Evolutionary conservation across 1,139 yeast species (phyloP), one percentile per base, ranked within the genome.

Genomic region (Saccharomyces hybrid): DNA sequence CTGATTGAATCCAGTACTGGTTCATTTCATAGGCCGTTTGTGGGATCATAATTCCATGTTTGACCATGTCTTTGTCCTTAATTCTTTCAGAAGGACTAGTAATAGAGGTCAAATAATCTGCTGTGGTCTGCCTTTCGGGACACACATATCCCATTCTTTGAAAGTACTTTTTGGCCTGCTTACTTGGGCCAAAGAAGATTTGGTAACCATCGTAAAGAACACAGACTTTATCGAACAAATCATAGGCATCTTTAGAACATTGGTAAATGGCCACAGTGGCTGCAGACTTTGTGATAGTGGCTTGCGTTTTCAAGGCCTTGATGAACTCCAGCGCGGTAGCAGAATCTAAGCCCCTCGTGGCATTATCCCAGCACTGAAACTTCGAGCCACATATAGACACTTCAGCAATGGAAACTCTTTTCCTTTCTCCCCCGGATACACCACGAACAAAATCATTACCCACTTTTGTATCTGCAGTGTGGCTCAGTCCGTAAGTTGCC

Each of bases 301-400:
- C 85, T 27, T 82, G 75, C 4, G 83, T 78, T 62, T 84, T 82
- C 61, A 88, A 73, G 29, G 91, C 84, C 63, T 82, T 76, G 54
- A 83, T 77, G 61, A 86, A 88, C 70, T 88, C 95, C 56, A 85
- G 73, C 4, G 90, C 89, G 44, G 88, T 84, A n/a, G 89, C 85
- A 20, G 89, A 78, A 69, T 84, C 90, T 56, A 84, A 74, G 64
- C 90, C 90, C 69, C 90, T 78, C 4, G 90, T 84, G 27, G 88
- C 82, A 68, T 84, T 84, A 71, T 84, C 90, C 82, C 87, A 84
- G 69, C 87, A 82, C 65, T 82, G 85, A 51, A 77, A 63, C 46
- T 71, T 65, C 23, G 74, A 77, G 47, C 73, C 66, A 54, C 76
- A 72, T 29, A 75, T 73, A 57, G 73, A 64, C 3, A 76, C 78